Evolutionary conservation across 495 filamentous ascomycete genomes (phyloP), one percentile per base, ranked within the genome.

Genomic region (Hyaloscypha bicolor): DNA sequence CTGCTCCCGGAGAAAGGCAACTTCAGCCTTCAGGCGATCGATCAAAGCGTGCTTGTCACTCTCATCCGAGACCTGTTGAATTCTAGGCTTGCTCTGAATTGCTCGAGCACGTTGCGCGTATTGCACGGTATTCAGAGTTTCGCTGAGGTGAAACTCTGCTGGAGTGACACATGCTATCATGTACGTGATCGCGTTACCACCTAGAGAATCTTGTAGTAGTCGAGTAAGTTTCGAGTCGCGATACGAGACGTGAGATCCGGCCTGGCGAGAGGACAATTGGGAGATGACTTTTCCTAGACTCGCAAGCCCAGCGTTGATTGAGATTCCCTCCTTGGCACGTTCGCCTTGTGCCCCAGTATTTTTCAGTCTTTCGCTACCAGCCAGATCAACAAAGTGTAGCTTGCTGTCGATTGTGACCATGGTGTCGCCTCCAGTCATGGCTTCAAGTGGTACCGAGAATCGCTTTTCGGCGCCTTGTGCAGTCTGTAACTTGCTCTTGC

Each of bases 121-220:
- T 76, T 97, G 89, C 29, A 99, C 91, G 0, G 95, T 99, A 76
- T 99, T 99, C 51, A 99, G 81, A 1, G 95, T 98, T 79, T 99
- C 95, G 79, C 94, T 98, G 21, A 98, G 82, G 77, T 99, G 94
- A 76, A 98, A 99, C 73, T 97, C 94, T 16, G 93, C 93, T 6
- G 94, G 95, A 6, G 93, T 98, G 30, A 99, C 94, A 79, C 95
- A 99, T 33, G 95, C 95, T 80, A 99, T 94, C 95, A 99, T 97
- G 78, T 98, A 99, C 1, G 95, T 99, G 72, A 97, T 96, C 0
- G 95, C 96, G 74, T 96, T 98, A 5, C 96, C 96, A 56, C 95
- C 95, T n/a, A 99, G 82, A 2, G 95, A 99, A 76, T 99, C 95
- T 81, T 98, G 96, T 19, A 99, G 87, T 14, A 99, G 84, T 61